Base-by-base conservation (phyloP, 768 basidiomycete species). In the Termitomyces sp. region DNA sequence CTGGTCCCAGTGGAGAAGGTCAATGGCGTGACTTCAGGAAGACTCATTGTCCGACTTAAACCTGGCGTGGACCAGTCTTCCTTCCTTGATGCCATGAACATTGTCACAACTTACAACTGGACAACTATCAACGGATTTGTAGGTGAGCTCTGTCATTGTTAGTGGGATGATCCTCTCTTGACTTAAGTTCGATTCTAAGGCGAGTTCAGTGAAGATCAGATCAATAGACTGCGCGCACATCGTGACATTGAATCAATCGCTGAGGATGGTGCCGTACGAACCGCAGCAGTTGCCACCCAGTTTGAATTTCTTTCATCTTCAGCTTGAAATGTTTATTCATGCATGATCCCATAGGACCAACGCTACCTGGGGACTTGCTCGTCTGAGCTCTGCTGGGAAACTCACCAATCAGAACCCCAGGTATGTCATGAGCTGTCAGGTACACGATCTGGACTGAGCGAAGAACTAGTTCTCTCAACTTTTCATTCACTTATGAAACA, bases 241-340 rank as follows among this genome's bases (percentile, higher is more conserved):
- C 57, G 63, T 22, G 67, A 71, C 38, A 69, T 74, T 33, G 57
- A 65, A 12, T 55, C 48, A 28, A 65, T 65, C 28, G 16, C 53
- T 15, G 64, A 65, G n/a, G 73, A 74, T 53, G 69, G 71, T 32
- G 61, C 72, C 55, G 65, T 71, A 63, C 59, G 65, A 46, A 67
- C 65, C 55, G 12, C 18, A 7, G 20, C 4, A 20, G 48, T 69
- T 32, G 42, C 56, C 32, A 67, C 69, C 12, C 68, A 72, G 71
- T 70, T 44, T 3, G 63, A 65, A 15, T 24, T 9, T n/a, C 7
- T 42, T 35, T 12, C 15, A 8, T 16, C 38, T 11, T 11, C 16
- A 11, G 18, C 16, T 8, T 3, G 35, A 35, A 35, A 35, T 7
- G 35, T 22, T 16, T 39, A 4, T 22, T 18, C 2, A 20, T 22